phyloP scores from a whole-genome alignment of 768 basidiomycete genomes.

The Suillus decipiens region DNA sequence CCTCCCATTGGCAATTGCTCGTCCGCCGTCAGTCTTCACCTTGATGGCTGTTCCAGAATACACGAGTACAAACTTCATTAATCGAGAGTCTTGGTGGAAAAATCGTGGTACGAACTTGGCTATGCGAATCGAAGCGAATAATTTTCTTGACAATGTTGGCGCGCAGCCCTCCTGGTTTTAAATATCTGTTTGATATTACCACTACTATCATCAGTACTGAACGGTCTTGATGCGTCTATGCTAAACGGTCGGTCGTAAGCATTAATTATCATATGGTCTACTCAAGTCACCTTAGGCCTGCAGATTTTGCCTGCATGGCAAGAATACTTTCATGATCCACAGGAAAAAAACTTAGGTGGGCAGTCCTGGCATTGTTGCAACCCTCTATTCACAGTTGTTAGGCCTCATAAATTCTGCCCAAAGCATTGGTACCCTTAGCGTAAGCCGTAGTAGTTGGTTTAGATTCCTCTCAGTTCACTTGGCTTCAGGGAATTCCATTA shows the following conservation, averaged over 20 bases:
- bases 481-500: conserved; percentile 55
- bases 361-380: not conserved
- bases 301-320: conserved; percentile 71
- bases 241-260: conserved; percentile 45
- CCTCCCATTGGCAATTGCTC: not conserved
- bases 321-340: conserved; percentile 52
- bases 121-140: too few species aligned
- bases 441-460: conserved; percentile 27
- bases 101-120: conserved; percentile 48
- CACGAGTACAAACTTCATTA: conserved; percentile 61
- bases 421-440: conserved; percentile 53
- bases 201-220: conserved; percentile 63
- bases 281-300: conserved; percentile 46
- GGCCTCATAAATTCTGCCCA: conserved; percentile 70
- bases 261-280: conserved; percentile 24
- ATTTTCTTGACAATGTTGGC: not conserved
- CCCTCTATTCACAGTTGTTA: conserved; percentile 23
- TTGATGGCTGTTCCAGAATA: conserved; percentile 43
- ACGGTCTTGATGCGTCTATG: conserved; percentile 71
- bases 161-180: conserved; percentile 55
- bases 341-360: conserved; percentile 51
- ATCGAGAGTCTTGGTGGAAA: conserved; percentile 61
- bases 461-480: not conserved
- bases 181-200: conserved; percentile 63
- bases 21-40: conserved; percentile 15